Evolutionary conservation across 163 green algal genomes (phyloP), one percentile per base, ranked within the genome.

Genomic region (Scenedesmus sp.): DNA sequence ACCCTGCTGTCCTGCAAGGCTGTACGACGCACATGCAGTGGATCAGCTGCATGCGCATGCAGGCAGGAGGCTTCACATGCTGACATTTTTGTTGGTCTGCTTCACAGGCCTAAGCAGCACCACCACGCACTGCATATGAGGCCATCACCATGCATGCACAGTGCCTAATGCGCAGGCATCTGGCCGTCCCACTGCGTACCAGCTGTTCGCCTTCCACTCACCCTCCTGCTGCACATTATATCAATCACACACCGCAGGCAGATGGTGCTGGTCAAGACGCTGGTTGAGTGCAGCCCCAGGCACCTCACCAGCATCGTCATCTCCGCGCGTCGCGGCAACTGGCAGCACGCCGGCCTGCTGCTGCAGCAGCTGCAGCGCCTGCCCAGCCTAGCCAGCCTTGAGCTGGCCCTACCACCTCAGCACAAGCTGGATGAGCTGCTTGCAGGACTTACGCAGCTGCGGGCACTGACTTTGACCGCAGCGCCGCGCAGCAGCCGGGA

Each of bases 281-380:
- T 89, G 7, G 60, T 81, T 64, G 84, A 60, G 1, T 79, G 84
- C 26, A 46, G n/a, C 15, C 60, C 62, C 5, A 81, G 34, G 60
- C 84, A 82, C 26, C 60, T 81, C 8, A 64, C 60, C 10, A 89
- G 16, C 60, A 89, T 79, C 62, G 54, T 52, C 60, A 89, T 79
- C 84, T 82, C 62, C 84, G 62, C 59, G 6, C 73, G 84, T 1
- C 83, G 83, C 23, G 83, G 83, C 83, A 88, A 88, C 83, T 88
- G 83, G 83, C 83, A 88, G 83, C 83, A 88, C 77, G 83, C 83
- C 1, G 83, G 83, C 7, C 83, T 88, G 23, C 83, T 88, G n/a
- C 83, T 88, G 83, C 83, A 88, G 83, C 83, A 88, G 83, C 83
- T 88, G 18, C 20, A 59, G 23, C 57, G 67, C 26, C 83, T 88